Percentiles rank a stretch among this genome's conserved stretches.
These are phyloP conservation scores for Aureobasidium melanogenum DNA, from an alignment of 2,329 filamentous ascomycete genomes.

Conservation along the genomic window DNA sequence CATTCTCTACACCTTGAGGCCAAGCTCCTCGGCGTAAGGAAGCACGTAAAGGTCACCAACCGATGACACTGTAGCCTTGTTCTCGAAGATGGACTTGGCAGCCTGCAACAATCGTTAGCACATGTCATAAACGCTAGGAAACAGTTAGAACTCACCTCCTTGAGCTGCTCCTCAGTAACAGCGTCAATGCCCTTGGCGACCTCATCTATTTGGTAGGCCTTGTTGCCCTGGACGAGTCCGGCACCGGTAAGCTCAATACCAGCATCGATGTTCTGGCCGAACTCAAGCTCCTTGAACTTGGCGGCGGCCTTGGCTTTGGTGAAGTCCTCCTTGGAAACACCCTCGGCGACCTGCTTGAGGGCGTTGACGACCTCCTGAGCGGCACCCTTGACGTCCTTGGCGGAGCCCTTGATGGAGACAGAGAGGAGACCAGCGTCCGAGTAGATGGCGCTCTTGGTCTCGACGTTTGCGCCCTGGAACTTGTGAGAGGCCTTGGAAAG, in stretches of 20 bases:
- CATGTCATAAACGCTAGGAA: conserved; percentile 17
- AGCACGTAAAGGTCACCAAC: conserved; percentile 88
- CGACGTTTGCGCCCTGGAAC: conserved; percentile 57
- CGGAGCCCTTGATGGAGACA: conserved; percentile 69
- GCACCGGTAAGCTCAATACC: conserved; percentile 78
- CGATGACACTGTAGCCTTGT: conserved; percentile 79
- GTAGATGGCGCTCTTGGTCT: conserved; percentile 74
- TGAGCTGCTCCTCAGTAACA: conserved; percentile 76
- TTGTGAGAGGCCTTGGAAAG: conserved; percentile 69
- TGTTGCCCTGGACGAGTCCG: conserved; percentile 70
- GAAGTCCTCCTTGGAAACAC: conserved; percentile 73
- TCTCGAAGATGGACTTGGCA: conserved; percentile 77
- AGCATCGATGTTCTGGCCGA: conserved; percentile 65
- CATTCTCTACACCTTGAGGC: conserved; percentile 89
- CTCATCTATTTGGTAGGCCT: conserved; percentile 75
- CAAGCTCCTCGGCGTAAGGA: conserved; percentile 89
- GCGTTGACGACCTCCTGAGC: conserved; percentile 70
- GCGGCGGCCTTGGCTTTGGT: conserved; percentile 86
- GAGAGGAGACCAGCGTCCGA: conserved; percentile 88
- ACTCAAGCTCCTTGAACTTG: conserved; percentile 84
- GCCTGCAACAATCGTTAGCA: conserved; percentile 44
- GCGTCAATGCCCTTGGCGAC: conserved; percentile 69
- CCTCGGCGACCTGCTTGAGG: conserved; percentile 65
- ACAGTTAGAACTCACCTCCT: conserved; percentile 55
- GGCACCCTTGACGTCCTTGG: conserved; percentile 62